phyloP scores from a whole-genome alignment of 306 rosid species.

The Boehmeria nivea region DNA sequence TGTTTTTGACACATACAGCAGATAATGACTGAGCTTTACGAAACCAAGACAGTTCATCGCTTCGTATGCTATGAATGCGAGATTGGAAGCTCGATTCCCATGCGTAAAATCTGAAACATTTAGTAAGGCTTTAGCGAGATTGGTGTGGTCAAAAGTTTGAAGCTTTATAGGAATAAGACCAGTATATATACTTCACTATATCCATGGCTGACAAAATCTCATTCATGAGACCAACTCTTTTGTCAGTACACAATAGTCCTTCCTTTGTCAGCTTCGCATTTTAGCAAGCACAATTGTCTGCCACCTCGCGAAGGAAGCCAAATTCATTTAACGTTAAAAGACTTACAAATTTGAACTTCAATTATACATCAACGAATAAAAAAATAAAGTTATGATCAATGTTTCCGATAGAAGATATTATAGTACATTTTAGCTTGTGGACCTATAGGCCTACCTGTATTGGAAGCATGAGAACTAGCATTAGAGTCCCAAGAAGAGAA shows the following conservation, averaged over 20 bases:
- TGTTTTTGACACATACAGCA: constrained; percentile 47
- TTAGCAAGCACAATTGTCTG: constrained; percentile 58
- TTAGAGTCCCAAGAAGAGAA: constrained; percentile 64
- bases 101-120: constrained; percentile 71
- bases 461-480: constrained; percentile 68
- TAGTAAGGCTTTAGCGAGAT: constrained; percentile 23
- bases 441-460: too few species aligned
- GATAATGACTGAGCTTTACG: constrained; percentile 60
- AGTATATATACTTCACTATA: constrained; percentile 55
- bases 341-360: too few species aligned
- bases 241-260: constrained; percentile 71
- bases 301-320: constrained; percentile 1
- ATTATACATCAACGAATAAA: too few species aligned
- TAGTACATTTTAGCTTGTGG: background rate
- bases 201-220: constrained; percentile 91
- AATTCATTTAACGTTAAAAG: background rate
- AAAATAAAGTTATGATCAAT: too few species aligned
- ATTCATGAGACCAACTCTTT: constrained; percentile 78
- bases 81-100: constrained; percentile 84
- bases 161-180: constrained; percentile 10
- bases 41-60: constrained; percentile 61
- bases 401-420: background rate
- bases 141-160: constrained; percentile 1
- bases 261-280: constrained; percentile 67
- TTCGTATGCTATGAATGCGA: constrained; percentile 57